Conservation (phyloP, 2,329 filamentous ascomycete genomes). For the Lachnellula hyalina region DNA sequence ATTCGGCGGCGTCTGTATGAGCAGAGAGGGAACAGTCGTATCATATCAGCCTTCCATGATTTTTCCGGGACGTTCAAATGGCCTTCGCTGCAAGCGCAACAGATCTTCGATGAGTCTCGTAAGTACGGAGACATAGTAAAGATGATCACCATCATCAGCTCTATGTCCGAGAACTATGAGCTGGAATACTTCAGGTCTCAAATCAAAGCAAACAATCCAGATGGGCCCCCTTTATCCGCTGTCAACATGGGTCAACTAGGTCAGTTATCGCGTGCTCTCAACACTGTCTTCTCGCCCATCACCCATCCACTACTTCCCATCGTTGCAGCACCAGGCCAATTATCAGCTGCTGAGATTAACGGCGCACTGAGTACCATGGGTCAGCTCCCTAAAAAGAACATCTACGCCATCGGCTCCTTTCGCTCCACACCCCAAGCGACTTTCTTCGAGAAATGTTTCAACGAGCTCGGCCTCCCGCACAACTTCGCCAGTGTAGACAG, state of each 20-base stretch:
- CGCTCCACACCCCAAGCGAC: constrained; percentile 66
- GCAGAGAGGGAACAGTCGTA: constrained; percentile 70
- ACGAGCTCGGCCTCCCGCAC: constrained; percentile 80
- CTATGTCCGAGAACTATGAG: constrained; percentile 83
- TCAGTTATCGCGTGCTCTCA: constrained; percentile 76
- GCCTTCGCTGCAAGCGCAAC: constrained; percentile 67
- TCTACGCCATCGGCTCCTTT: constrained; percentile 76
- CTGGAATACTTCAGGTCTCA: constrained; percentile 81
- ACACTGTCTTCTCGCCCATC: constrained; percentile 82
- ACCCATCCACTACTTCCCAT: constrained; percentile 79
- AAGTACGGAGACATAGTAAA: constrained; percentile 82
- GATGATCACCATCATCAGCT: constrained; percentile 81
- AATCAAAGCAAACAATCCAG: constrained; percentile 63
- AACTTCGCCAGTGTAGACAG: constrained; percentile 71
- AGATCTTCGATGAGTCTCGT: constrained; percentile 65
- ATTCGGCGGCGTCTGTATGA: constrained; percentile 65
- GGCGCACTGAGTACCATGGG: constrained; percentile 71
- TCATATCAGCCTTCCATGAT: constrained; percentile 90
- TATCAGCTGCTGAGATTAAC: constrained; percentile 84
- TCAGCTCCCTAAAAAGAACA: constrained; percentile 71
- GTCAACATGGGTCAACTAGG: constrained; percentile 87
- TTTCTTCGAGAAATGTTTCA: constrained; percentile 82
- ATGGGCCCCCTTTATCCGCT: constrained; percentile 69
- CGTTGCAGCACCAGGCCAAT: constrained; percentile 78
- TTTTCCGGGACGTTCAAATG: constrained; percentile 81